phyloP scores from a whole-genome alignment of 306 rosid genomes.

The Astragalus glycyphyllos region DNA sequence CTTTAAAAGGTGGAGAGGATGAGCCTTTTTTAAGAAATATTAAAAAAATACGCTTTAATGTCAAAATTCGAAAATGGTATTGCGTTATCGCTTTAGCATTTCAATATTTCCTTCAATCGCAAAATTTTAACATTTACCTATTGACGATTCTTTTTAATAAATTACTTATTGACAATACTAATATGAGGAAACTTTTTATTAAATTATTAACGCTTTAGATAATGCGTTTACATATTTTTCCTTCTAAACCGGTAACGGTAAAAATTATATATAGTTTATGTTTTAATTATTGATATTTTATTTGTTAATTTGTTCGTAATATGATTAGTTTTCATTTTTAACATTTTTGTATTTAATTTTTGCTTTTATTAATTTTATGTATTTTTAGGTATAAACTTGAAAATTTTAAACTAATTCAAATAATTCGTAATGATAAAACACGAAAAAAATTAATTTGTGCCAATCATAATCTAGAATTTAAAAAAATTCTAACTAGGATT shows the following conservation, averaged over 20 bases:
- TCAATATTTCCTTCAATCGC: background rate
- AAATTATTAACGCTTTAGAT: background rate
- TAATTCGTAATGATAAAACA: background rate
- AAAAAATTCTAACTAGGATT: background rate
- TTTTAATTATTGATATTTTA: background rate
- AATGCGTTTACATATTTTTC: background rate
- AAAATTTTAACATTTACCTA: slow-evolving; percentile 3
- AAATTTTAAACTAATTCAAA: background rate
- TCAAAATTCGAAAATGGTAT: background rate
- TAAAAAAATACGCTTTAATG: background rate
- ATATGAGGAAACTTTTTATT: background rate
- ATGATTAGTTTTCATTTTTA: background rate
- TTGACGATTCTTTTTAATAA: too few relatives aligned
- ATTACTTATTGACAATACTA: background rate
- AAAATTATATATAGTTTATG: background rate
- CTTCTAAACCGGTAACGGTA: background rate
- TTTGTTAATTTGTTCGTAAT: background rate
- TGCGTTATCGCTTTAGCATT: background rate
- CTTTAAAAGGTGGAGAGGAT: background rate
- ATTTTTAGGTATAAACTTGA: background rate
- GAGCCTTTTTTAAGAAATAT: background rate
- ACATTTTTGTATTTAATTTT: background rate
- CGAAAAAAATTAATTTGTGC: too few relatives aligned
- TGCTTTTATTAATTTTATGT: background rate
- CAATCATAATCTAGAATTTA: background rate